Evolutionary conservation across 495 filamentous ascomycete genomes (phyloP), one percentile per base, ranked within the genome.

Genomic region (Bryoglossum gracile): DNA sequence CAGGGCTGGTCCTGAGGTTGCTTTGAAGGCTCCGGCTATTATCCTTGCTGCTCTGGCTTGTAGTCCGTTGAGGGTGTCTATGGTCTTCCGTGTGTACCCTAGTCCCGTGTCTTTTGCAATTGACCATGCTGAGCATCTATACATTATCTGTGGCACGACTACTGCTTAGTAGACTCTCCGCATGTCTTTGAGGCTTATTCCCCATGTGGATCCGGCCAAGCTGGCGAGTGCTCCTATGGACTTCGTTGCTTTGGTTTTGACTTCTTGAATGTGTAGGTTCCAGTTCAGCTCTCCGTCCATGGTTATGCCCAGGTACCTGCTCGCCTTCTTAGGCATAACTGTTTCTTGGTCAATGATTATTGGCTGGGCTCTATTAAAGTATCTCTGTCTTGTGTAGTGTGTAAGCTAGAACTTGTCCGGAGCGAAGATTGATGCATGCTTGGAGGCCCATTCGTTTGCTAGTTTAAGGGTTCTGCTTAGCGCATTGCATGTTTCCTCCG

Each of bases 291-390:
- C 40, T 25, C 28, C 22, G 21, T 45, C 40, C 13, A 45, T 28
- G 10, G 40, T 51, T n/a, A 51, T 19, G 28, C 48, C 28, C n/a
- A 51, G 47, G 23, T 51, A 51, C 28, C 44, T 51, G 28, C 39
- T 44, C 19, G 14, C 36, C 19, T 21, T 3, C 11, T 38, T 30
- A n/a, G 36, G 40, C 25, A 8, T 14, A 4, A 51, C 19, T 21
- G 17, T 21, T n/a, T 11, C 44, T 40, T 40, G 21, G 4, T 51
- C 48, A 8, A 44, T 28, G 35, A 44, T 10, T 51, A 51, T 21
- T 32, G 22, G 14, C 22, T 22, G 46, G 28, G 39, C 35, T 10
- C 26, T 3, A 5, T 48, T 19, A 28, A 39, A 3, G n/a, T 28
- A 13, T 8, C 21, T 33, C 28, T 22, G 39, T 21, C 35, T 48